Evolutionary conservation across 2,329 filamentous ascomycete genomes (phyloP).

Genomic region (Pezicula carpinea): DNA sequence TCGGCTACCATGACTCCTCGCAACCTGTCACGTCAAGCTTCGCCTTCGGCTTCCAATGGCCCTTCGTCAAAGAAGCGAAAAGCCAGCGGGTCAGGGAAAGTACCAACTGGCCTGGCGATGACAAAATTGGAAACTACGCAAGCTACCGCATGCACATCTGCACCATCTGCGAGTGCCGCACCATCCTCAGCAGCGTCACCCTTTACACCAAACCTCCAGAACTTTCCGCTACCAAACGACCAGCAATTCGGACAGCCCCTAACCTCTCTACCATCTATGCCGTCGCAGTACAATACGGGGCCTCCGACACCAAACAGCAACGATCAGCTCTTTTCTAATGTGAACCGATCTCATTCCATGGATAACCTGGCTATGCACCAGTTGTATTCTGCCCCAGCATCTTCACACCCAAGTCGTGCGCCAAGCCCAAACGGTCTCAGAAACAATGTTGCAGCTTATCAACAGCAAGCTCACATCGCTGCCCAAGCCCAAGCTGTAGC

Average conservation of each 20-base stretch:
- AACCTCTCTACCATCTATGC: slow-evolving; percentile 20
- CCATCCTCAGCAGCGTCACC: slow-evolving; percentile 44
- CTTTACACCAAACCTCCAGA: slow-evolving; percentile 43
- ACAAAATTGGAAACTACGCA: slow-evolving; percentile 66
- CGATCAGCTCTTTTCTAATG: slow-evolving; percentile 51
- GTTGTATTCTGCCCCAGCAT: slow-evolving; percentile 67
- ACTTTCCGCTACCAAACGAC: slow-evolving; percentile 37
- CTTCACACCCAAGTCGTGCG: slow-evolving; percentile 72
- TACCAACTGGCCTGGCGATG: slow-evolving; percentile 75
- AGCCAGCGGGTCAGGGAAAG: slow-evolving; percentile 62
- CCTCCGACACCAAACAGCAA: slow-evolving; percentile 64
- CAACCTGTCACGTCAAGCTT: slow-evolving; percentile 67
- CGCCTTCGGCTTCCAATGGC: slow-evolving; percentile 59
- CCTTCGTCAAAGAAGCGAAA: slow-evolving; percentile 79
- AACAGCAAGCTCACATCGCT: slow-evolving; percentile 33
- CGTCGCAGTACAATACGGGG: slow-evolving; percentile 47
- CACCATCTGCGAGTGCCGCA: slow-evolving; percentile 27
- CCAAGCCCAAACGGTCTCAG: slow-evolving; percentile 60
- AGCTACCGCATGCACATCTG: slow-evolving; percentile 32
- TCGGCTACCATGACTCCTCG: slow-evolving; percentile 51
- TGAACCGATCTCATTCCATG: slow-evolving; percentile 56
- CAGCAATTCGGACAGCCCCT: slow-evolving; percentile 21
- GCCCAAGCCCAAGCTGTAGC: slow-evolving; percentile 44
- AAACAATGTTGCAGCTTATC: slow-evolving; percentile 39
- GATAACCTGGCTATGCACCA: slow-evolving; percentile 61